Evolutionary conservation across 352 stramenopile genomes (phyloP).

Genomic region (Pythium phragmitis): DNA sequence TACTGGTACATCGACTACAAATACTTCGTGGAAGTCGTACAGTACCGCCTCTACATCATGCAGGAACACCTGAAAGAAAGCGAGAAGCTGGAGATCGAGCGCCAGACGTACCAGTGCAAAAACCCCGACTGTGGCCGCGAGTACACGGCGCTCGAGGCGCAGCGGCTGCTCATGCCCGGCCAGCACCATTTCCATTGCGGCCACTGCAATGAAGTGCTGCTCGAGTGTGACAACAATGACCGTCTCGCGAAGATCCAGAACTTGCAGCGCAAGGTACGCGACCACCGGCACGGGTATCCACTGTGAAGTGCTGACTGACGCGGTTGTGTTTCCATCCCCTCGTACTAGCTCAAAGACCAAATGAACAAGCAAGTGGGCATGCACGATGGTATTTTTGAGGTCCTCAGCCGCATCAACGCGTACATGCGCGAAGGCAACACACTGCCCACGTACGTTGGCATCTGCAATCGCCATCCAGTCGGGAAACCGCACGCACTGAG

Average conservation of each 20-base stretch:
- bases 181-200: constrained; percentile 85
- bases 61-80: constrained; percentile 84
- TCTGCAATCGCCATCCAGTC: not conserved
- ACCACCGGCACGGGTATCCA: not conserved
- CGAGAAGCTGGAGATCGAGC: constrained; percentile 86
- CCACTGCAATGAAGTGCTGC: constrained; percentile 82
- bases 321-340: not conserved
- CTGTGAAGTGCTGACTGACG: not conserved
- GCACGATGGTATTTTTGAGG: constrained; percentile 86
- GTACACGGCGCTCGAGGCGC: constrained; percentile 84
- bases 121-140: constrained; percentile 82
- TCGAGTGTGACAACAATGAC: constrained; percentile 90
- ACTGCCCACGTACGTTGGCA: constrained; percentile 45
- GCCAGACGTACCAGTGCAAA: constrained; percentile 86
- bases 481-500: not conserved
- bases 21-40: constrained; percentile 89
- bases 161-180: constrained; percentile 77
- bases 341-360: constrained; percentile 75
- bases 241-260: constrained; percentile 66
- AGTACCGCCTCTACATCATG: constrained; percentile 88
- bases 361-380: constrained; percentile 86
- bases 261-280: constrained; percentile 69
- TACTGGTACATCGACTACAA: constrained; percentile 94
- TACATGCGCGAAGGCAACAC: constrained; percentile 75
- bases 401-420: constrained; percentile 75